These are phyloP conservation scores for Cytospora paraplurivora DNA, from an alignment of 2,329 filamentous ascomycete species.

Conservation along the genomic window DNA sequence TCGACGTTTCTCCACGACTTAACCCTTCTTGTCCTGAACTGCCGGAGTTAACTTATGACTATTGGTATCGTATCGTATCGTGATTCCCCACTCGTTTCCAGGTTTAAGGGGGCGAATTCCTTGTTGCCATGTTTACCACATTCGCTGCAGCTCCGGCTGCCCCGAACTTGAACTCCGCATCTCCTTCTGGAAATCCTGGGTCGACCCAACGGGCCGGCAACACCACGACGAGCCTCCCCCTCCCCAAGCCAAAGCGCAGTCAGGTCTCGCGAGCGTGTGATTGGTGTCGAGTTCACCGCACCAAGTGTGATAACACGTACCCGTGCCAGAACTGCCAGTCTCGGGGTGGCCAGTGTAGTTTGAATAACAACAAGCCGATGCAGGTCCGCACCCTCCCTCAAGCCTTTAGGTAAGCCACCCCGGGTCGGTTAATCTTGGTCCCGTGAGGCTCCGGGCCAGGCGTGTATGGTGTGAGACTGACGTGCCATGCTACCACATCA, in stretches of 20 bases:
- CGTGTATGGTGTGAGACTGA: not conserved
- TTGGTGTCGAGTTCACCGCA: constrained; percentile 31
- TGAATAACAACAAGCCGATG: constrained; percentile 7
- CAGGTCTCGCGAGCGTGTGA: constrained; percentile 32
- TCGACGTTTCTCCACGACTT: not conserved
- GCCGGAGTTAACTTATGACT: not conserved
- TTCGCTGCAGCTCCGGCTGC: constrained; percentile 5
- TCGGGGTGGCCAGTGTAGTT: constrained; percentile 29
- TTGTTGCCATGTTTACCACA: not conserved
- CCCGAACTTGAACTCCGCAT: not conserved
- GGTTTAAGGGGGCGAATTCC: not conserved
- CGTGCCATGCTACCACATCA: constrained; percentile 6
- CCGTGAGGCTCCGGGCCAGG: not conserved
- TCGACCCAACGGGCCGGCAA: not conserved
- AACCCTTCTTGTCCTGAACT: not conserved
- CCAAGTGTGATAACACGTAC: constrained; percentile 30
- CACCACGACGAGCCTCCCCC: not conserved
- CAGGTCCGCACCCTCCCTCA: constrained; percentile 4
- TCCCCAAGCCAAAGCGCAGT: constrained; percentile 28
- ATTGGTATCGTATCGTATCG: not conserved
- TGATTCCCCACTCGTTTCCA: not conserved
- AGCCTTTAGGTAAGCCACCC: constrained; percentile 8
- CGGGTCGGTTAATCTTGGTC: not conserved
- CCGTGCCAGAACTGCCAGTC: constrained; percentile 31
- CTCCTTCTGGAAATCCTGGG: not conserved